Evolutionary conservation across 192 early-diverging fungal genomes (phyloP), one percentile per base, ranked within the genome.

Genomic region (Umbelopsis isabellina): DNA sequence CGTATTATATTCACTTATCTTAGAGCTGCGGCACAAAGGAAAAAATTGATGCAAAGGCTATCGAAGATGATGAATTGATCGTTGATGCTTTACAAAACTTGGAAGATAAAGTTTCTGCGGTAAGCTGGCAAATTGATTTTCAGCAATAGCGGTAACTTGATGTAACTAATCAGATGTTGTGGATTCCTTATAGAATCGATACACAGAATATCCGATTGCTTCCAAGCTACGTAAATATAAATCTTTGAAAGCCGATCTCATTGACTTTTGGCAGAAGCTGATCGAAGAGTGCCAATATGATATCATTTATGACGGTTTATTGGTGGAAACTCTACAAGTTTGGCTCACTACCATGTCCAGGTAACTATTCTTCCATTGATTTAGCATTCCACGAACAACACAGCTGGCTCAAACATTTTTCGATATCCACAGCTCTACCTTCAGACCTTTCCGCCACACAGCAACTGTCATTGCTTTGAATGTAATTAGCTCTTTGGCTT

Each of bases 371-470:
- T 53, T 53, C 9, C 25, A 0, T 9, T 53, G 21, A 10, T 4
- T 53, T 53, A 23, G 11, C 22, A 53, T 22, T 22, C 22, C 5
- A 41, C 37, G 6, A 6, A 41, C 10, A 41, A 4, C 10, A 41
- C 37, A 9, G 37, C 10, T 41, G 10, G 37, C 37, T 41, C 10
- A 41, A 41, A 41, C 37, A 41, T 4, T 9, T 41, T 41, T 41
- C 2, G 6, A 61, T 35, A 35, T 61, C 33, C 74, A 73, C 35
- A 90, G 90, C 35, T 92, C 93, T 2, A 68, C 88, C 1, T 96
- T 92, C 67, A 86, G 95, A 18, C 93, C 95, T 12, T 94, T 99
- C 76, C 84, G 97, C 5, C 96, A 99, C 69, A 96, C 93, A 8
- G 86, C 95, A 3, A 93, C 96, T 3, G 66, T 89, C 0, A 82